Evolutionary conservation across 768 basidiomycete genomes (phyloP).

Genomic region (Boletales sp.): DNA sequence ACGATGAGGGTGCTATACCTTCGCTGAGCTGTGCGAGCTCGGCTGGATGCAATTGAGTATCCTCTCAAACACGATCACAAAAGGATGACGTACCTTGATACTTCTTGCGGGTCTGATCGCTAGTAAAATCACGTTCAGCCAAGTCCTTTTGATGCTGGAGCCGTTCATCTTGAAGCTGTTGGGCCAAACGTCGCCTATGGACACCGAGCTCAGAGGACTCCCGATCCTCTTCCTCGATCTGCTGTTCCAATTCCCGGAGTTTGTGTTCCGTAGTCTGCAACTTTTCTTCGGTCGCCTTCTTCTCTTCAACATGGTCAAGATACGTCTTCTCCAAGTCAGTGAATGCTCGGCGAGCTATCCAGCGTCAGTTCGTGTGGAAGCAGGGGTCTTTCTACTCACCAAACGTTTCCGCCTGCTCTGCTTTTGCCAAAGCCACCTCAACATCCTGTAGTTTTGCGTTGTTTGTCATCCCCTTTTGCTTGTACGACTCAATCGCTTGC

Average conservation of each 20-base stretch:
- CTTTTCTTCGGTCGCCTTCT: constrained; percentile 47
- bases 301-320: constrained; percentile 47
- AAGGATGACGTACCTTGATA: constrained; percentile 59
- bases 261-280: constrained; percentile 49
- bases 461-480: constrained; percentile 56
- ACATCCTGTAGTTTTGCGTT: constrained; percentile 61
- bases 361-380: constrained; percentile 7
- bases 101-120: constrained; percentile 81
- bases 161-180: constrained; percentile 76
- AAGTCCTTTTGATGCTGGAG: constrained; percentile 78
- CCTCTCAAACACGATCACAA: background rate
- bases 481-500: constrained; percentile 61
- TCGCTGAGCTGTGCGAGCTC: constrained; percentile 79
- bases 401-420: constrained; percentile 59
- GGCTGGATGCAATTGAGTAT: constrained; percentile 37
- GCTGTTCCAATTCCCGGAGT: constrained; percentile 55
- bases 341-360: constrained; percentile 56
- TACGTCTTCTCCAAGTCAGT: constrained; percentile 60
- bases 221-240: constrained; percentile 64
- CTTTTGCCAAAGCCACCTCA: constrained; percentile 65
- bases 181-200: constrained; percentile 63
- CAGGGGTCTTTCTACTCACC: constrained; percentile 37
- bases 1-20: constrained; percentile 39
- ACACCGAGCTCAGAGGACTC: constrained; percentile 63
- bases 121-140: constrained; percentile 72